Evolutionary conservation across 1,139 yeast species (phyloP).

Genomic region (Spathaspora sp.): DNA sequence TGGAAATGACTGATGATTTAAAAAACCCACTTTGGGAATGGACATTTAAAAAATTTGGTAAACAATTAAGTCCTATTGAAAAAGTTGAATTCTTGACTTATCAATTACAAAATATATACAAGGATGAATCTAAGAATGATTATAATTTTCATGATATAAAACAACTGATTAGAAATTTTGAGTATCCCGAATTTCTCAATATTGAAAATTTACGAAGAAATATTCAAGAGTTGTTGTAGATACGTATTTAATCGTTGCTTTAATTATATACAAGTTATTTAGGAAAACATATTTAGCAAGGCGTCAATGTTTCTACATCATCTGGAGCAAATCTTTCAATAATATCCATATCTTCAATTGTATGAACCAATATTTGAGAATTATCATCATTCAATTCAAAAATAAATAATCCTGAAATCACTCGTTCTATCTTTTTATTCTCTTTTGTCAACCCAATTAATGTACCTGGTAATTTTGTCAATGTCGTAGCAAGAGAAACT

Average conservation of each 20-base stretch:
- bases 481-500: slow-evolving; percentile 21
- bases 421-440: slow-evolving; percentile 40
- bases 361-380: slow-evolving; percentile 63
- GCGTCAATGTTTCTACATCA: slow-evolving; percentile 19
- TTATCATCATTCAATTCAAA: slow-evolving; percentile 68
- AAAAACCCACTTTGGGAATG: slow-evolving; percentile 25
- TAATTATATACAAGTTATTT: slow-evolving; percentile 6
- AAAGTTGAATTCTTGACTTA: slow-evolving; percentile 24
- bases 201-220: slow-evolving; percentile 15
- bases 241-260: background rate
- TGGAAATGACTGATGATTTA: slow-evolving; percentile 8
- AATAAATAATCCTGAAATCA: slow-evolving; percentile 68
- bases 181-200: slow-evolving; percentile 16
- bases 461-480: slow-evolving; percentile 16
- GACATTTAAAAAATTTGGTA: slow-evolving; percentile 20
- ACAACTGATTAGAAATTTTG: slow-evolving; percentile 15
- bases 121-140: slow-evolving; percentile 8
- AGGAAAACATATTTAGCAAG: background rate
- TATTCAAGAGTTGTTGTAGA: slow-evolving; percentile 8
- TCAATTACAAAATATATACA: slow-evolving; percentile 19
- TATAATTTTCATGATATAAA: slow-evolving; percentile 14
- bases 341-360: slow-evolving; percentile 74
- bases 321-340: slow-evolving; percentile 45
- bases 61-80: slow-evolving; percentile 20
- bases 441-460: slow-evolving; percentile 34